These are phyloP conservation scores for Linaria vulgaris DNA, from an alignment of 257 asterid genomes.

Conservation along the genomic window DNA sequence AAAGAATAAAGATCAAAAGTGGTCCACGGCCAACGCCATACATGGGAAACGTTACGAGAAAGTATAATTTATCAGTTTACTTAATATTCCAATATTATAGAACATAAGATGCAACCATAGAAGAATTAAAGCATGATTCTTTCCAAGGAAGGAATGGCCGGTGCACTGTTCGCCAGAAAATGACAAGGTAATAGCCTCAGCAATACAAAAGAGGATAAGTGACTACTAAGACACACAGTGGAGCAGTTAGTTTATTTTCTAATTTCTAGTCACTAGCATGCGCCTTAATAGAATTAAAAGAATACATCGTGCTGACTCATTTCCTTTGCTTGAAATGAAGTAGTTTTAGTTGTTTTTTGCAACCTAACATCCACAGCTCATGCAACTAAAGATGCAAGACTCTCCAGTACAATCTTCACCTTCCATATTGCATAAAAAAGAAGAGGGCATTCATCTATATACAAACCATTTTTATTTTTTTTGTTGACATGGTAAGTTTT, in stretches of 20 bases:
- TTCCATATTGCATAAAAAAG: no score
- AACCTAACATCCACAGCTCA: neutral
- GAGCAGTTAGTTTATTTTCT: slow-evolving; percentile 5
- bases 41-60: neutral
- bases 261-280: slow-evolving; percentile 5
- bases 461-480: no score
- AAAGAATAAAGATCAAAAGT: neutral
- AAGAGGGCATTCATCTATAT: no score
- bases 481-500: neutral
- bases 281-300: slow-evolving; percentile 2
- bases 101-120: neutral
- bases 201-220: neutral
- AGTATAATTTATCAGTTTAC: neutral
- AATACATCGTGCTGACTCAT: slow-evolving; percentile 1
- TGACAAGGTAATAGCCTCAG: neutral
- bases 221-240: neutral
- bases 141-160: neutral
- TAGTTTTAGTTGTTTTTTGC: neutral
- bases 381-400: slow-evolving; percentile 10
- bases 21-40: neutral
- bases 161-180: neutral
- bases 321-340: neutral
- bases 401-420: neutral
- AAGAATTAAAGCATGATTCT: neutral
- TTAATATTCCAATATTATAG: neutral